Evolutionary conservation across 495 filamentous ascomycete species (phyloP).

Genomic region (Jackrogersella multiformis): DNA sequence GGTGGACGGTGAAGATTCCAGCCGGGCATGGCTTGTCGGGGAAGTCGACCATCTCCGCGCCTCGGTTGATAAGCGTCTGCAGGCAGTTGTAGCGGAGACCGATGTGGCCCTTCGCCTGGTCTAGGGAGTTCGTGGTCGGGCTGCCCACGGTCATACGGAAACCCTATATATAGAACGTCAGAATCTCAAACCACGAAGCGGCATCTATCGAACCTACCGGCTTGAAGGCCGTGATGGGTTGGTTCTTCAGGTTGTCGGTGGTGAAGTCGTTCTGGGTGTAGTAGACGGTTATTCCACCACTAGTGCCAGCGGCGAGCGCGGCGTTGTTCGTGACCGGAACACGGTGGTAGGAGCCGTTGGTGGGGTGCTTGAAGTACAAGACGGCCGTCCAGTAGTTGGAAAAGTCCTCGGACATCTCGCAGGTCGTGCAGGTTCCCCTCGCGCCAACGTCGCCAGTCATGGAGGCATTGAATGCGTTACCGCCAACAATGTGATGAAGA

Average conservation of each 20-base stretch:
- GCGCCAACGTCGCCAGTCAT: slow-evolving; percentile 55
- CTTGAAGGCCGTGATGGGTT: slow-evolving; percentile 57
- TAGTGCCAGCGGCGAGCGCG: slow-evolving; percentile 55
- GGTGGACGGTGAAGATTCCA: slow-evolving; percentile 62
- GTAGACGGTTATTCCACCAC: slow-evolving; percentile 60
- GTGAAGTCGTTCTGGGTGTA: slow-evolving; percentile 58
- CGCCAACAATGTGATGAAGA: slow-evolving; percentile 59
- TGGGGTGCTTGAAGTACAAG: slow-evolving; percentile 61
- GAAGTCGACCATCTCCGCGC: slow-evolving; percentile 59
- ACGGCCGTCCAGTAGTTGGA: slow-evolving; percentile 61
- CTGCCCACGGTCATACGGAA: slow-evolving; percentile 65
- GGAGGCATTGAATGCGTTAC: slow-evolving; percentile 57
- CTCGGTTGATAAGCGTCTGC: slow-evolving; percentile 50
- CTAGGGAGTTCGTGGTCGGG: slow-evolving; percentile 47
- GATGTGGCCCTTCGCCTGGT: slow-evolving; percentile 45
- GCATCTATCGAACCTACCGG: slow-evolving; percentile 47
- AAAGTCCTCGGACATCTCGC: slow-evolving; percentile 57
- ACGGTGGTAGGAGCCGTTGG: slow-evolving; percentile 57
- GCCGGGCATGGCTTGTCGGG: slow-evolving; percentile 54
- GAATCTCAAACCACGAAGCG: neutral
- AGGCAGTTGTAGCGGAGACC: slow-evolving; percentile 62
- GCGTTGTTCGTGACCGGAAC: slow-evolving; percentile 55
- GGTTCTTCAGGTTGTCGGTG: slow-evolving; percentile 52
- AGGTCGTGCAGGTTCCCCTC: slow-evolving; percentile 54
- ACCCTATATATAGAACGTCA: slow-evolving; percentile 51